Evolutionary conservation across 2,329 filamentous ascomycete genomes (phyloP), one percentile per base, ranked within the genome.

Genomic region (Bipolaris sorokiniana): DNA sequence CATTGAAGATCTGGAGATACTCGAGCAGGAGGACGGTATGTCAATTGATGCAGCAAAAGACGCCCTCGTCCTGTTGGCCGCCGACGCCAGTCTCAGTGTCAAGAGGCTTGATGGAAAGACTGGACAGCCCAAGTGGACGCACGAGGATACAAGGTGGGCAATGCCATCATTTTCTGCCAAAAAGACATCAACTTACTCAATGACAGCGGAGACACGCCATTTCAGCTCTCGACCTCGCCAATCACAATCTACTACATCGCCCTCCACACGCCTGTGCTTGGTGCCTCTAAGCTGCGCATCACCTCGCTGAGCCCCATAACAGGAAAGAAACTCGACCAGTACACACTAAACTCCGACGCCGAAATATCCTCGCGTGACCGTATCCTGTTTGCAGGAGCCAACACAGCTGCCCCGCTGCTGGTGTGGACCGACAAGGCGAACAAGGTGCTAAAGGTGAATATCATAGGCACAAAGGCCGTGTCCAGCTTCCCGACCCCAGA

Each of bases 111-210:
- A 91, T 68, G 91, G 90, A 0, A 81, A 82, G 31, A 86, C 88
- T 41, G 94, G 95, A 23, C 82, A 82, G 37, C 83, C 90, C 1
- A 86, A 90, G 41, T 98, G 95, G 94, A 89, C 92, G 72, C 88
- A 87, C 71, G 84, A 83, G 64, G 89, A 92, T 68, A 79, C 77
- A 45, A 84, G 82, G 83, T 84, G 58, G 53, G 71, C 47, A 48
- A 44, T 38, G 38, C 28, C 45, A n/a, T 20, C 18, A 2, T n/a
- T 36, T 15, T 9, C 0, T 18, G 3, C 18, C 26, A 28, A 31
- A 31, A 37, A 23, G 1, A 23, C 23, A 52, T 2, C 23, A 4
- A 57, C 65, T 70, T 31, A 70, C 58, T 26, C 45, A 7, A n/a
- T 6, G 15, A 26, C 23, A 89, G 83, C 72, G 86, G 86, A 61